Evolutionary conservation across 768 basidiomycete species (phyloP), one percentile per base, ranked within the genome.

Genomic region (Tricholoma bakamatsutake): DNA sequence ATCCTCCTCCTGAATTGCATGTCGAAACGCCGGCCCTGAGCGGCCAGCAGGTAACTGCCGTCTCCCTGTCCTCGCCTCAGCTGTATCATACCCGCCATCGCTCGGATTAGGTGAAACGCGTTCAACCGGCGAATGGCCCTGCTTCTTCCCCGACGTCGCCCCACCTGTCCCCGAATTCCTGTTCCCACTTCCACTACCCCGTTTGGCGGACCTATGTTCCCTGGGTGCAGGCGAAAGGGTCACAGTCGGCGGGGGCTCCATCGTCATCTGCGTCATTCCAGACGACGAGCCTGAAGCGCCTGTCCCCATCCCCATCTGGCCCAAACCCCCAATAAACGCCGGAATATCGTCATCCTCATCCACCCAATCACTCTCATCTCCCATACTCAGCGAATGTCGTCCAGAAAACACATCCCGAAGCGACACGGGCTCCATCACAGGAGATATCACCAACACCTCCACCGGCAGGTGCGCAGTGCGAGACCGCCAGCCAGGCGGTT

Each of bases 311-410:
- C 73, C 71, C 71, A 79, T 70, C 69, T 93, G 90, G 0, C 90
- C 90, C 30, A 93, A 68, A 4, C 90, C 90, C 47, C 89, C 90
- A 12, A 82, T 85, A 71, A 90, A 92, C 24, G 81, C 75, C 2
- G 78, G 78, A 7, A 83, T 69, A 61, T 91, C 88, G 6, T 92
- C 90, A 40, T 93, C 90, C 62, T 91, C 88, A 62, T 93, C 91
- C 12, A 90, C 86, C 90, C 90, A 93, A 59, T 92, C 90, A 46
- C 85, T 86, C 62, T 93, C 90, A 62, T 91, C 91, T 7, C 87
- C 87, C 50, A 78, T 67, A 61, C 63, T 80, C 42, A 80, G 59
- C 39, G 85, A 80, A 57, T 76, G 78, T 58, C 87, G 67, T 15
- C 87, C 83, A n/a, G 86, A 83, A 57, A 93, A 91, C 27, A 93